Percentiles rank a stretch among this genome's conserved stretches.
Evolutionary conservation across 164 flowering plant species (phyloP).

Genomic region (Saururus chinensis): DNA sequence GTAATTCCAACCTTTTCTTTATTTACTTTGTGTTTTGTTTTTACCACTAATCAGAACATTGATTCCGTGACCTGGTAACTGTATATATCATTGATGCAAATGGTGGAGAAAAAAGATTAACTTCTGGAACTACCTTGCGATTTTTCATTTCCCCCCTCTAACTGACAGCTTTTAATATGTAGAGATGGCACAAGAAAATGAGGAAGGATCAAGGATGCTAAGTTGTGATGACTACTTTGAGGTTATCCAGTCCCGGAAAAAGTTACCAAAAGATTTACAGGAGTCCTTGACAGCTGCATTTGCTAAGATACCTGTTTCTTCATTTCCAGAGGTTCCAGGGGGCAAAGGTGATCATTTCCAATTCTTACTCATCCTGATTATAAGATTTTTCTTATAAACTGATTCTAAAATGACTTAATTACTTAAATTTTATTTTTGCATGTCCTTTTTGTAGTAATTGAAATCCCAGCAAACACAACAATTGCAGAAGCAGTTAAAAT

Average conservation of each 20-base stretch:
- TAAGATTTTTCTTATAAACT: background rate
- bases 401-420: background rate
- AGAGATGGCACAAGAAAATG: constrained; percentile 1
- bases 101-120: background rate
- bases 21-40: background rate
- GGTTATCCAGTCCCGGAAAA: constrained; percentile 67
- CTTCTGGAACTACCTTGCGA: background rate
- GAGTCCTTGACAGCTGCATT: constrained; percentile 62
- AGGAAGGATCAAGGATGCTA: constrained; percentile 17
- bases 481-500: constrained; percentile 62
- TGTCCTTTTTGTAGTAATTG: constrained; percentile 48
- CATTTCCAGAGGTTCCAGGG: constrained; percentile 69
- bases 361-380: background rate
- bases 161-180: background rate
- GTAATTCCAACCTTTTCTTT: background rate
- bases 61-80: no score
- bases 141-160: background rate
- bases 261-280: constrained; percentile 54
- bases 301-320: constrained; percentile 61
- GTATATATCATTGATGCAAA: background rate
- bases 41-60: no score
- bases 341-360: constrained; percentile 61
- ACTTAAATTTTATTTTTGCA: background rate
- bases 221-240: constrained; percentile 73
- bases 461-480: constrained; percentile 63